A percentile compares a stretch with the other conserved stretches of the same genome.
These are phyloP conservation scores for Stentor coeruleus DNA, from an alignment of 73 alveolate genomes.

Conservation along the genomic window DNA sequence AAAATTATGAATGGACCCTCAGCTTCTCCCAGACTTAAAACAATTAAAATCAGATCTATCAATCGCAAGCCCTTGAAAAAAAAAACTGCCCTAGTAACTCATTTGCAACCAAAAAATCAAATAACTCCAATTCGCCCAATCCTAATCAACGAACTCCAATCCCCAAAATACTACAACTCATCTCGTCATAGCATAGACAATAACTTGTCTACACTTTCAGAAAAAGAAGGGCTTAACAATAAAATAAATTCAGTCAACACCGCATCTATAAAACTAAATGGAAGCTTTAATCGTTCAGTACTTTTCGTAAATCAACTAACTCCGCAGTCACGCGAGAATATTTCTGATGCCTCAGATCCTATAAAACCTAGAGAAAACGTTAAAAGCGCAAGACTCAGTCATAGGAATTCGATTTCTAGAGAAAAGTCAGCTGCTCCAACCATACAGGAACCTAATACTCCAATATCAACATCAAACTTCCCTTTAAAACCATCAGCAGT, in stretches of 20 bases:
- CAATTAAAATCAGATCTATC: background rate
- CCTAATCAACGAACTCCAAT: background rate
- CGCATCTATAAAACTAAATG: background rate
- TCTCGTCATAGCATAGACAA: background rate
- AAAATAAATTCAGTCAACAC: background rate
- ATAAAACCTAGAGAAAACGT: background rate
- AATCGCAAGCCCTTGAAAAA: background rate
- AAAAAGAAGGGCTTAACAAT: background rate
- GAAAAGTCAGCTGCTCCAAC: background rate
- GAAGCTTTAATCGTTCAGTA: background rate
- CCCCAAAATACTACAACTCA: background rate
- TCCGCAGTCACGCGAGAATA: background rate
- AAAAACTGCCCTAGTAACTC: background rate
- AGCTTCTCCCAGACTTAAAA: background rate
- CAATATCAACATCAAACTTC: background rate
- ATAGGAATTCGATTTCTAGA: background rate
- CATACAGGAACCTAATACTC: background rate
- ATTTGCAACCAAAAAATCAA: background rate
- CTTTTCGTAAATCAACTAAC: background rate
- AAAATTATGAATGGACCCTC: too few relatives aligned
- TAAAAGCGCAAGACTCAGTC: background rate
- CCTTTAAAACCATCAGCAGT: conserved; percentile 4
- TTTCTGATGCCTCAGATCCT: background rate
- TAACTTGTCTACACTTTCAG: too few relatives aligned
- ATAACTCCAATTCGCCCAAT: background rate